phyloP scores from a whole-genome alignment of 78 protist species.

The Protostelium mycophagum region DNA sequence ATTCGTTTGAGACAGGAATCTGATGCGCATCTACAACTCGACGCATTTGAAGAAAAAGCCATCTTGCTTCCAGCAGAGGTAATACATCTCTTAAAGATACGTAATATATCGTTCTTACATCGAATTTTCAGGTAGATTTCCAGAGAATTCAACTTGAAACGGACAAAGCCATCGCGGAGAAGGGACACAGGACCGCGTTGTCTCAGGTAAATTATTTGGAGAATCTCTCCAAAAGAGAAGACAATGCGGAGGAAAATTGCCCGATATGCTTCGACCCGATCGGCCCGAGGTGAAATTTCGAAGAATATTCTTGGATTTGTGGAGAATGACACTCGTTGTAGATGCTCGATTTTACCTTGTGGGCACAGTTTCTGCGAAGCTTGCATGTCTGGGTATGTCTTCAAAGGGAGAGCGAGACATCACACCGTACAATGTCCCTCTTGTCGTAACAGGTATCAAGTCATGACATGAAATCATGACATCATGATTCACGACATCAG shows the following conservation, averaged over 20 bases:
- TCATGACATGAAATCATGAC: neutral
- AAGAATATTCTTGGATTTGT: too few relatives aligned
- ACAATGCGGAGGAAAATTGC: neutral
- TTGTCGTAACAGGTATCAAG: conserved; percentile 9
- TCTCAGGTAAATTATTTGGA: neutral
- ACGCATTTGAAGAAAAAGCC: neutral
- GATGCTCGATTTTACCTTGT: conserved; percentile 9
- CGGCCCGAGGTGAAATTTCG: neutral
- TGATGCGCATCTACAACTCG: neutral
- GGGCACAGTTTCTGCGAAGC: conserved; percentile 48
- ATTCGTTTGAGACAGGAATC: neutral
- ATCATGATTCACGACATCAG: neutral
- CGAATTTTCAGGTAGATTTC: neutral
- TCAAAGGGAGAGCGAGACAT: conserved; percentile 16
- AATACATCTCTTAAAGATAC: neutral
- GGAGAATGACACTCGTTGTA: too few relatives aligned
- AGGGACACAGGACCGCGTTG: neutral
- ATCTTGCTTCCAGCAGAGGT: neutral
- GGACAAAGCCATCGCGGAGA: neutral
- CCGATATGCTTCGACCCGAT: neutral
- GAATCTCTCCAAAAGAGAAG: neutral
- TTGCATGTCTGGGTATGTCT: conserved; percentile 25
- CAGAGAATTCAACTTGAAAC: neutral
- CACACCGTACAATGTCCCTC: conserved; percentile 44
- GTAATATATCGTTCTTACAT: neutral